Conservation (phyloP, 2,329 filamentous ascomycete genomes). For the Cladosporium sp. region DNA sequence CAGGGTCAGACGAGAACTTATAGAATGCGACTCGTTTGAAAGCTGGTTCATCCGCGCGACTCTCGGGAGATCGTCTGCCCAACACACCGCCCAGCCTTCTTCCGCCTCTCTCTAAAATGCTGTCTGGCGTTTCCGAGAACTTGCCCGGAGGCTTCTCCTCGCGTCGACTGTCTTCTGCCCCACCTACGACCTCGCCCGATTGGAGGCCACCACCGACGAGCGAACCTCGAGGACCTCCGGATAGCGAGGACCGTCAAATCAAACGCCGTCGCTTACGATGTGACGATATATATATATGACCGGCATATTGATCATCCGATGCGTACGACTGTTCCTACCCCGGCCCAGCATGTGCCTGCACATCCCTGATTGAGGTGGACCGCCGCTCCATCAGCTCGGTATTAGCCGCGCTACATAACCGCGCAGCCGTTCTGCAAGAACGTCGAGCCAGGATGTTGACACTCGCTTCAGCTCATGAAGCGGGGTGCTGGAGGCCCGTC, state of each 20-base stretch:
- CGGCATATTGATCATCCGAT: too few species aligned
- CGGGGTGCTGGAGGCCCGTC: too few species aligned
- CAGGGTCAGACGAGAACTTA: constrained; percentile 22
- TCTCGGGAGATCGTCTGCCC: not conserved
- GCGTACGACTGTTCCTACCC: too few species aligned
- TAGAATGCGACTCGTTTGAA: not conserved
- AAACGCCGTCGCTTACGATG: too few species aligned
- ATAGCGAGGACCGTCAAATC: too few species aligned
- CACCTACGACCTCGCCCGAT: not conserved
- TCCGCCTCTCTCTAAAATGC: not conserved
- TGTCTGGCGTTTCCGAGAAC: not conserved
- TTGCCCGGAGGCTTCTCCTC: not conserved
- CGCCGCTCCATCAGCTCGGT: not conserved
- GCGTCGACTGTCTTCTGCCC: not conserved
- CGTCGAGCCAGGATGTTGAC: too few species aligned
- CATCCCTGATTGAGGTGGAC: too few species aligned
- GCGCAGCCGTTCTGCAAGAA: not conserved
- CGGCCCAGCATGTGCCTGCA: too few species aligned
- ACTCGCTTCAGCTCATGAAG: not conserved
- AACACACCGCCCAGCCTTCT: too few species aligned
- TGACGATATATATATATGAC: too few species aligned
- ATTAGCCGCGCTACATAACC: not conserved
- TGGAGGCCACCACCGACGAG: not conserved
- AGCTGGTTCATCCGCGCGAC: not conserved
- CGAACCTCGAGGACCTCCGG: too few species aligned